Percentiles rank a stretch among this genome's conserved stretches.
Conservation (phyloP, 176 grass and related monocot species). For the Oryza punctata region DNA sequence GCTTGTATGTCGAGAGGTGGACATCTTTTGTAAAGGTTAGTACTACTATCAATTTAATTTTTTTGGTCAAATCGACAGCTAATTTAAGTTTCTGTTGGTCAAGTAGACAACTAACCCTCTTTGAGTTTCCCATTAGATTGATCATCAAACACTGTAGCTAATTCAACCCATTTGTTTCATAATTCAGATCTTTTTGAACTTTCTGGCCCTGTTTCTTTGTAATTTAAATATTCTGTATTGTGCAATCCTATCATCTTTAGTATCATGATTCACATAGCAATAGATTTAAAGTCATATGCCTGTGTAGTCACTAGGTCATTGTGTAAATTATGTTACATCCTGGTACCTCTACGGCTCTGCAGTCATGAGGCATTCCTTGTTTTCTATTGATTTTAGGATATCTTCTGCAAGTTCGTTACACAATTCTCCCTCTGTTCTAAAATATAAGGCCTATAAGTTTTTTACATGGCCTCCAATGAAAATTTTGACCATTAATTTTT, state of each 20-base stretch:
- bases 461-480: too few species aligned
- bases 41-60: constrained; percentile 39
- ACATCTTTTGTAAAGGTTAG: constrained; percentile 87
- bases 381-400: neutral
- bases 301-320: neutral
- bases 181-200: neutral
- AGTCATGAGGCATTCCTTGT: neutral
- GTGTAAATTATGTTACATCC: neutral
- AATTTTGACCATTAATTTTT: too few species aligned
- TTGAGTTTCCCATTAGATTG: neutral
- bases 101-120: neutral
- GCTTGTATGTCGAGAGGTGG: constrained; percentile 90
- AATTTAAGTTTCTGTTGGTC: constrained; percentile 1
- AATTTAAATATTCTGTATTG: neutral
- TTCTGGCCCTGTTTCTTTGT: neutral
- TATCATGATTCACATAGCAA: neutral
- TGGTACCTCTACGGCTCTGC: neutral
- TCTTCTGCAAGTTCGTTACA: neutral
- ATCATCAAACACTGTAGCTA: neutral
- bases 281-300: neutral
- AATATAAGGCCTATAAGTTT: too few species aligned
- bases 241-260: neutral
- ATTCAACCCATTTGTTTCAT: neutral
- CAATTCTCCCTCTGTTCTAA: neutral
- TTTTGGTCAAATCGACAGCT: neutral